These are phyloP conservation scores for Pseudocercospora musae DNA, from an alignment of 2,329 filamentous ascomycete species.

Conservation along the genomic window DNA sequence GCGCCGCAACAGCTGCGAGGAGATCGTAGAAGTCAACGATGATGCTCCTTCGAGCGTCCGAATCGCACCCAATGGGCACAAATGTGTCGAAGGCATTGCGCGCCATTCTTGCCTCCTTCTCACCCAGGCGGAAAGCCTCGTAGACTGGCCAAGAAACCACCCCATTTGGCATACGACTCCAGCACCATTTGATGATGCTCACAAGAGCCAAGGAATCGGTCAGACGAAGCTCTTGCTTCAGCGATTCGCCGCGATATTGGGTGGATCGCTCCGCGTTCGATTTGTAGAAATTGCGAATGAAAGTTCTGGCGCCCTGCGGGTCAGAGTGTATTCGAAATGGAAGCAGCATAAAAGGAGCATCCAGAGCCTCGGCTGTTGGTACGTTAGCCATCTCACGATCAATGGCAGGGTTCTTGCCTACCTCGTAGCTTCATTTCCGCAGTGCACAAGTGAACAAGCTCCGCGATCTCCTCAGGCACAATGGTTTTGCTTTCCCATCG, in stretches of 20 bases:
- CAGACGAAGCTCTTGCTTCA: slow-evolving; percentile 84
- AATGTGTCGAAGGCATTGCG: slow-evolving; percentile 94
- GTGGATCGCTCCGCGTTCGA: slow-evolving; percentile 57
- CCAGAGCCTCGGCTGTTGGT: slow-evolving; percentile 60
- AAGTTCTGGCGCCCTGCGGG: slow-evolving; percentile 84
- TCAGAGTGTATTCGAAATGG: slow-evolving; percentile 90
- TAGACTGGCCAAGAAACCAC: slow-evolving; percentile 97
- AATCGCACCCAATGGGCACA: slow-evolving; percentile 89
- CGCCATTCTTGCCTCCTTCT: slow-evolving; percentile 88
- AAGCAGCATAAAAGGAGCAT: slow-evolving; percentile 87
- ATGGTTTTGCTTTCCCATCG: slow-evolving; percentile 82
- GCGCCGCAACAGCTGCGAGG: slow-evolving; percentile 82
- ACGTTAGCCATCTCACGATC: slow-evolving; percentile 6
- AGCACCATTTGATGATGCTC: slow-evolving; percentile 97
- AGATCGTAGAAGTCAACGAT: slow-evolving; percentile 97
- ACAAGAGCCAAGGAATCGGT: slow-evolving; percentile 93
- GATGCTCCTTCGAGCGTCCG: slow-evolving; percentile 77
- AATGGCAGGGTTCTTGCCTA: slow-evolving; percentile 45
- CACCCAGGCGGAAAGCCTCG: slow-evolving; percentile 90
- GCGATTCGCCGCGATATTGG: slow-evolving; percentile 61
- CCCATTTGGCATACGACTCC: slow-evolving; percentile 85
- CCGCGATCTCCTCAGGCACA: slow-evolving; percentile 85
- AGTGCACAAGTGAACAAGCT: slow-evolving; percentile 79
- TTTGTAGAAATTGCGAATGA: slow-evolving; percentile 89
- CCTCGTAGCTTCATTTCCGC: slow-evolving; percentile 91